These are phyloP conservation scores for Vitis riparia DNA, from an alignment of 164 flowering plant species.

Conservation along the genomic window DNA sequence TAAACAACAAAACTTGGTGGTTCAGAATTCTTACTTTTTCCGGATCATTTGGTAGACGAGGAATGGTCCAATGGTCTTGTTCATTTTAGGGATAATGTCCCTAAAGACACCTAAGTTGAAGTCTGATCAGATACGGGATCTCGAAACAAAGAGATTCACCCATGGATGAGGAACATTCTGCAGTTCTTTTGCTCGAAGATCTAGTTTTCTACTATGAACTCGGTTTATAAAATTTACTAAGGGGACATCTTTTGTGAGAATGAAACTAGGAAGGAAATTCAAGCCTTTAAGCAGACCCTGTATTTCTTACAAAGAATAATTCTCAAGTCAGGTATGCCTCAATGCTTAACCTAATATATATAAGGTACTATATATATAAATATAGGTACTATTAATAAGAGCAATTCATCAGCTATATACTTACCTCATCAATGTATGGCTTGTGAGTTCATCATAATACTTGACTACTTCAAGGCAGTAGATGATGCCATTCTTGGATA, in stretches of 20 bases:
- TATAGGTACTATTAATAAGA: background rate
- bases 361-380: too few species aligned
- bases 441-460: constrained; percentile 46
- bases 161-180: constrained; percentile 96
- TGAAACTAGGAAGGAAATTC: constrained; percentile 38
- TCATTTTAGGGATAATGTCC: constrained; percentile 44
- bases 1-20: background rate
- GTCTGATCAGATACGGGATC: constrained; percentile 46
- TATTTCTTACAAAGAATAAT: constrained; percentile 46
- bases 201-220: constrained; percentile 54
- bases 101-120: constrained; percentile 58
- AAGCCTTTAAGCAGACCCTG: constrained; percentile 38
- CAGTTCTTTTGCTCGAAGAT: constrained; percentile 53
- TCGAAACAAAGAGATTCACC: constrained; percentile 77
- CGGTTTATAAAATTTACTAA: constrained; percentile 63
- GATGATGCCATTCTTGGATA: constrained; percentile 38
- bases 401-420: background rate
- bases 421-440: constrained; percentile 39
- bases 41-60: constrained; percentile 69
- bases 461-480: constrained; percentile 77
- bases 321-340: too few species aligned
- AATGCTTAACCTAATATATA: too few species aligned
- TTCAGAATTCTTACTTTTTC: constrained; percentile 46
- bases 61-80: constrained; percentile 43
- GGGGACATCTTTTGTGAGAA: constrained; percentile 50